Evolutionary conservation across 2,329 filamentous ascomycete species (phyloP), one percentile per base, ranked within the genome.

Genomic region (Cladobotryum mycophilum): DNA sequence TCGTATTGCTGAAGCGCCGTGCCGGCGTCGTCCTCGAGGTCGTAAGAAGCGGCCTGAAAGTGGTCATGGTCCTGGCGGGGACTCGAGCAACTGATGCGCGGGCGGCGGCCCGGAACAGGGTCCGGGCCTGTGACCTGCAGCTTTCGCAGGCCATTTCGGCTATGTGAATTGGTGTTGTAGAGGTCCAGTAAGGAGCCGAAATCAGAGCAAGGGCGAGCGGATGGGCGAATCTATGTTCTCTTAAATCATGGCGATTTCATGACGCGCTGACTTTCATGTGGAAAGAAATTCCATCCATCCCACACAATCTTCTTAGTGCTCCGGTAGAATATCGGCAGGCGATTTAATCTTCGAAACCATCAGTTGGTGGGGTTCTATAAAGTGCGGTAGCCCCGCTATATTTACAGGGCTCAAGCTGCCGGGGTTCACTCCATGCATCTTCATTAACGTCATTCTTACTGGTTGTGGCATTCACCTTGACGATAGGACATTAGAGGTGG

Each of bases 141-240:
- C 66, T 71, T 59, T 75, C 70, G 61, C 75, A 77, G 51, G 75
- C 73, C 72, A 79, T 77, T 63, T 35, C 14, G 18, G n/a, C 40
- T 48, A 41, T 13, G 34, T 51, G 51, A 34, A 46, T 49, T 55
- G 49, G 53, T 55, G 38, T 47, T 53, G 50, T 36, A 45, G 37
- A 20, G 36, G 2, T 30, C 2, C 2, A 35, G 22, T 40, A 9
- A 40, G 13, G 36, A 11, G 36, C n/a, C n/a, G 18, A 47, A 14
- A n/a, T 7, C 14, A 49, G 41, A 9, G 33, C 35, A 20, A 42
- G 45, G 36, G 36, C 25, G 25, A 30, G 25, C 25, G 6, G 25
- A 30, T 30, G 6, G 49, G 45, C 49, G 45, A 41, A 35, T 41
- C 43, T 30, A 3, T 13, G 46, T 25, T 14, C 35, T 43, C 43